Conservation (phyloP, 2,329 filamentous ascomycete species). For the Penicillium nordicum region DNA sequence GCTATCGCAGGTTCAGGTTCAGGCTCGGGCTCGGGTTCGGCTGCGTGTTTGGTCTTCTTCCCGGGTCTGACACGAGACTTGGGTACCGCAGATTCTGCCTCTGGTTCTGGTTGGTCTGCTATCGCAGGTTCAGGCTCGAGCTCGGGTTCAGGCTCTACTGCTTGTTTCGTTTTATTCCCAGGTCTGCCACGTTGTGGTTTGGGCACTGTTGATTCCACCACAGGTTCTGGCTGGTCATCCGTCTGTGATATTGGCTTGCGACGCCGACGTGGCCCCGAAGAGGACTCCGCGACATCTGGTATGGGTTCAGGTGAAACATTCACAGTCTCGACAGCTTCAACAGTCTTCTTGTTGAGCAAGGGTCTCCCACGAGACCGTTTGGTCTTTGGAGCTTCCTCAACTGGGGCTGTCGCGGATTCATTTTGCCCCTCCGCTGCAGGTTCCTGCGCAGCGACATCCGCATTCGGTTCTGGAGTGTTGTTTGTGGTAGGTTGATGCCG, state of each 20-base stretch:
- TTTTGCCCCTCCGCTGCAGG: neutral
- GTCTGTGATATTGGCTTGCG: constrained; percentile 9
- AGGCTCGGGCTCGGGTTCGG: constrained; percentile 7
- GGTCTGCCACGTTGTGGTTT: constrained; percentile 9
- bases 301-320: neutral
- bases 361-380: constrained; percentile 9
- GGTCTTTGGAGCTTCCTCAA: neutral
- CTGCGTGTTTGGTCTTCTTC: constrained; percentile 6
- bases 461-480: neutral
- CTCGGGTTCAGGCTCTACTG: constrained; percentile 7
- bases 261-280: neutral
- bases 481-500: neutral
- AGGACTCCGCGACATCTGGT: neutral
- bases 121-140: neutral
- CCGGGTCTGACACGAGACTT: constrained; percentile 1
- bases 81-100: neutral
- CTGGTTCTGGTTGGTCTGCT: neutral
- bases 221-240: constrained; percentile 2
- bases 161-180: constrained; percentile 1
- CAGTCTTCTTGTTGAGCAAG: neutral
- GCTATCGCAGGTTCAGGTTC: neutral
- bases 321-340: neutral
- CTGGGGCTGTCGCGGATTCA: neutral
- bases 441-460: neutral
- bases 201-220: constrained; percentile 8